phyloP scores from a whole-genome alignment of 352 stramenopile genomes.

The Phytophthora litchii region DNA sequence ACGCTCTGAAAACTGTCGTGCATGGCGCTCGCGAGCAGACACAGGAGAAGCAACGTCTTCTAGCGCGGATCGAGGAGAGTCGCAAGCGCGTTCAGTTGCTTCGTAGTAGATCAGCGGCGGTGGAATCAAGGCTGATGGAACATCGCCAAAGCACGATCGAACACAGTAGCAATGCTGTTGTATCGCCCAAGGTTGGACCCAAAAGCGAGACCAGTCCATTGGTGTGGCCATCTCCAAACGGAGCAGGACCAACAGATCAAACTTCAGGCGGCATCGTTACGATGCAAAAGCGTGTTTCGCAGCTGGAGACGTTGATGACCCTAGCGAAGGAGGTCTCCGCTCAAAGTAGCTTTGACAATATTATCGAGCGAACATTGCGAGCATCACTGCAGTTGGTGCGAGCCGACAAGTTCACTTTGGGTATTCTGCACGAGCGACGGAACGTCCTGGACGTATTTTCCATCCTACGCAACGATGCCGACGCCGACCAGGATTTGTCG shows the following conservation, averaged over 20 bases:
- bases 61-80: constrained; percentile 42
- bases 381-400: constrained; percentile 60
- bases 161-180: background rate
- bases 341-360: constrained; percentile 60
- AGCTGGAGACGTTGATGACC: constrained; percentile 65
- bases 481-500: constrained; percentile 9
- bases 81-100: constrained; percentile 44
- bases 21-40: constrained; percentile 40
- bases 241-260: background rate
- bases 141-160: constrained; percentile 47
- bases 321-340: constrained; percentile 65
- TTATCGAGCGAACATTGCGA: constrained; percentile 56
- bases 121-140: constrained; percentile 56
- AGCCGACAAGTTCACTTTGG: constrained; percentile 70
- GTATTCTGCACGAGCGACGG: constrained; percentile 59
- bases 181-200: constrained; percentile 2
- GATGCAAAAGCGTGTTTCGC: constrained; percentile 52
- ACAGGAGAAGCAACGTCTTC: constrained; percentile 44
- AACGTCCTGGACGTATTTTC: constrained; percentile 72
- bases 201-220: background rate
- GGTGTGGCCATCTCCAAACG: background rate
- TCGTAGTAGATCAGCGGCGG: constrained; percentile 39
- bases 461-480: background rate
- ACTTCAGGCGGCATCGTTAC: constrained; percentile 34
- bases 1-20: constrained; percentile 48